phyloP scores from a whole-genome alignment of 805 yeast genomes.

The Candida xyloterini region DNA sequence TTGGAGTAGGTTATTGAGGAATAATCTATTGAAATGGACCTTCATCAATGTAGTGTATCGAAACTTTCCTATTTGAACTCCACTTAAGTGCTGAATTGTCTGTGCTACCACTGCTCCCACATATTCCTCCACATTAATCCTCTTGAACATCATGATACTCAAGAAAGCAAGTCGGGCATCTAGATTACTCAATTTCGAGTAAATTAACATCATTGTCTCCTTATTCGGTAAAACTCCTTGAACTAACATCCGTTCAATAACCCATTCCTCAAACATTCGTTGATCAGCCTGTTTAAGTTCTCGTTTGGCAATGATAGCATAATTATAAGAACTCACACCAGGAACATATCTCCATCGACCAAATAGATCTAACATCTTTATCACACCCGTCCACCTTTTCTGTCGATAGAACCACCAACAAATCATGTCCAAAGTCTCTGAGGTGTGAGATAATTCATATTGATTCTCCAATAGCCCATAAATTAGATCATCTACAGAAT shows the following conservation, averaged over 20 bases:
- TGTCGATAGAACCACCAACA: background rate
- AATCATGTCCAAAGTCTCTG: conserved; percentile 1
- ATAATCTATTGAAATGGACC: background rate
- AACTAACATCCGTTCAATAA: conserved; percentile 5
- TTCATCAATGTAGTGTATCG: background rate
- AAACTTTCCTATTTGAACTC: background rate
- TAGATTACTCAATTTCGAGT: conserved; percentile 3
- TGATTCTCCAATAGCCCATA: background rate
- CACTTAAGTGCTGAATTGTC: background rate
- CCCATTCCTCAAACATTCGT: conserved; percentile 4
- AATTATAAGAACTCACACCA: background rate
- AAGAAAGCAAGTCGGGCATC: conserved; percentile 4
- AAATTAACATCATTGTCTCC: conserved; percentile 6
- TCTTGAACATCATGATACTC: conserved; percentile 8
- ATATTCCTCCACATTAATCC: background rate
- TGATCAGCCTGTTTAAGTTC: background rate
- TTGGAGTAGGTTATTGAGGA: background rate
- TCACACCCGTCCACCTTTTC: background rate
- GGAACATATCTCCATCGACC: conserved; percentile 1
- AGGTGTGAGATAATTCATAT: conserved; percentile 4
- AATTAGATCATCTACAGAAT: background rate
- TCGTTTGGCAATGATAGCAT: conserved; percentile 3
- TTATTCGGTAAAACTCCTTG: conserved; percentile 4
- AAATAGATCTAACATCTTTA: background rate
- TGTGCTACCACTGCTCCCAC: background rate